Conservation (phyloP, 371 early-diverging fungal genomes). For the Syncephalastrum racemosum region DNA sequence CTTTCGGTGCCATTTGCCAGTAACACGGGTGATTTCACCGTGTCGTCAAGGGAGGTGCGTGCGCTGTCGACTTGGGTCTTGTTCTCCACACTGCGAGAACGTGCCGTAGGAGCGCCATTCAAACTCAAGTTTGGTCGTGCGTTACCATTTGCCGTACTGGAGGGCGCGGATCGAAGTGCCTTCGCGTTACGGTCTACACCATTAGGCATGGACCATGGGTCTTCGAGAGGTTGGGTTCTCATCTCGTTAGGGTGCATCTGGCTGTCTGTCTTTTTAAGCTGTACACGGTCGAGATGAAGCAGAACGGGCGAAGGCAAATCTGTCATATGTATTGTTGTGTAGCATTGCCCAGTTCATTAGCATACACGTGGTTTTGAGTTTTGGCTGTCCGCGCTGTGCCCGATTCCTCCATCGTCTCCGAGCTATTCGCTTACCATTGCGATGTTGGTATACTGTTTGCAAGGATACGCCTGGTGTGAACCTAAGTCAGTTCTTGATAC, state of each 20-base stretch:
- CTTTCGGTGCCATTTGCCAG: conserved; percentile 7
- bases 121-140: neutral
- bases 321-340: conserved; percentile 4
- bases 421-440: conserved; percentile 25
- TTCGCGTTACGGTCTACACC: neutral
- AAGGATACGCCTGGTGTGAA: conserved; percentile 29
- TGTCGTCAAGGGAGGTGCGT: neutral
- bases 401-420: conserved; percentile 6
- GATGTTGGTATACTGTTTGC: conserved; percentile 33
- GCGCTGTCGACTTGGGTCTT: neutral
- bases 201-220: conserved; percentile 11
- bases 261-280: conserved; percentile 6
- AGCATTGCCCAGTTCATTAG: neutral
- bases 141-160: neutral
- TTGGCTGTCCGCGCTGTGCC: neutral
- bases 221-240: conserved; percentile 27
- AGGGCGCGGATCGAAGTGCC: neutral
- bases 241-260: neutral
- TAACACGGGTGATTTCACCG: neutral
- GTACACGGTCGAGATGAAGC: conserved; percentile 21
- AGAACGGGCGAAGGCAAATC: conserved; percentile 35
- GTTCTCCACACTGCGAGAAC: conserved; percentile 9
- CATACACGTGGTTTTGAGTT: conserved; percentile 1
- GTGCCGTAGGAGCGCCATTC: neutral
- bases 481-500: neutral